These are phyloP conservation scores for Emmonsiellopsis sp. DNA, from an alignment of 2,329 filamentous ascomycete genomes.

Conservation along the genomic window DNA sequence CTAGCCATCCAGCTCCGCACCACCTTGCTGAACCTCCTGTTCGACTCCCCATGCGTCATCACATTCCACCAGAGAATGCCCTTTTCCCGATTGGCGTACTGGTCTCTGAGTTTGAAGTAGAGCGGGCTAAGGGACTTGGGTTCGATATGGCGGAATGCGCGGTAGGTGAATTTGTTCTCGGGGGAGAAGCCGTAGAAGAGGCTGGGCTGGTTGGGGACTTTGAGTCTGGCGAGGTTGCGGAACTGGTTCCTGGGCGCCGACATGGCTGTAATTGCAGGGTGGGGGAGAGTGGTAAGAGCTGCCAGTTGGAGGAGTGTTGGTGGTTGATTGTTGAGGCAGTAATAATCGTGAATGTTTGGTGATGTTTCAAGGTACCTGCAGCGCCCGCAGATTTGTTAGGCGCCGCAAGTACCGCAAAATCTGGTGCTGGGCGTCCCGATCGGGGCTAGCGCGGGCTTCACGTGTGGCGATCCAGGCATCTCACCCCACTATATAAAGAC, in stretches of 20 bases:
- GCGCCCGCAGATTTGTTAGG: neutral
- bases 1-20: no score
- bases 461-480: slow-evolving; percentile 6
- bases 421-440: neutral
- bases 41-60: no score
- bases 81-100: slow-evolving; percentile 24
- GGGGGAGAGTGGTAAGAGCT: no score
- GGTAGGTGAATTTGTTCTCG: neutral
- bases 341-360: no score
- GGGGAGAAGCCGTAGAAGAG: neutral
- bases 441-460: slow-evolving; percentile 15
- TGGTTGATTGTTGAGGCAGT: no score
- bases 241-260: neutral
- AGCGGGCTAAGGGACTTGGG: slow-evolving; percentile 20
- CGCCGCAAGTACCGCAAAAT: slow-evolving; percentile 1
- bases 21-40: no score
- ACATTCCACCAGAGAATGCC: no score
- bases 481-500: slow-evolving; percentile 15
- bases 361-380: neutral
- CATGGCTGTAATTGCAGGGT: neutral
- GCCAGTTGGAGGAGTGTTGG: neutral
- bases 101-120: slow-evolving; percentile 31
- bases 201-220: neutral
- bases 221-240: neutral
- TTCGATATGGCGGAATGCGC: neutral